phyloP scores from a whole-genome alignment of 257 asterid species.

The Orobanche coerulescens region DNA sequence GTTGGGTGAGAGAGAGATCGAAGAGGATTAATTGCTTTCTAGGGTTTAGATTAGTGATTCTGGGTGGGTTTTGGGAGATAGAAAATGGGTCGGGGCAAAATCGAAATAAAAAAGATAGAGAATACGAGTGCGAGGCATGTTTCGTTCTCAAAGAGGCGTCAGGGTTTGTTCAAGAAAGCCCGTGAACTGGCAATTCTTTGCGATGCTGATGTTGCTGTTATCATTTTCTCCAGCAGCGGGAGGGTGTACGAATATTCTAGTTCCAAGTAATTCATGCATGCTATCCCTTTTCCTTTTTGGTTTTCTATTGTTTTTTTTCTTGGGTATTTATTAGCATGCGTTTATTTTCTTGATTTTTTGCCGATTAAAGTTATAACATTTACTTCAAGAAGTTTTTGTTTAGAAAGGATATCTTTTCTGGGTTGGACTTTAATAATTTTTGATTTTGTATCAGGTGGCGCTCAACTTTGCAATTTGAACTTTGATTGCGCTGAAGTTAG shows the following conservation, averaged over 20 bases:
- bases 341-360: neutral
- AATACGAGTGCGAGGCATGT: constrained; percentile 37
- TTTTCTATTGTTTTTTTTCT: neutral
- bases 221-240: constrained; percentile 42
- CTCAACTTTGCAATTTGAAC: neutral
- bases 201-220: constrained; percentile 46
- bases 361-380: neutral
- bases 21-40: neutral
- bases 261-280: constrained; percentile 26
- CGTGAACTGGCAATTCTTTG: constrained; percentile 47
- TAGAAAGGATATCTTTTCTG: neutral
- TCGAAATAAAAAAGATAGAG: constrained; percentile 42
- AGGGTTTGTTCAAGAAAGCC: constrained; percentile 54
- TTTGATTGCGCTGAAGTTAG: neutral
- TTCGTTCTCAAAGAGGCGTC: constrained; percentile 43
- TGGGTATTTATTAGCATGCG: constrained; percentile 17
- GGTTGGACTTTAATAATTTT: neutral
- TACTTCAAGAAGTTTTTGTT: neutral
- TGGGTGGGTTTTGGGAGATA: constrained; percentile 13
- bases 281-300: neutral
- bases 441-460: neutral
- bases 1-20: neutral
- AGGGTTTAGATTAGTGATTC: constrained; percentile 3
- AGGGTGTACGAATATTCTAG: constrained; percentile 38
- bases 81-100: constrained; percentile 35